A percentile compares a stretch with the other conserved stretches of the same genome.
Evolutionary conservation across 176 grass and related monocot species (phyloP).

Genomic region (Coix lacrymajobi): DNA sequence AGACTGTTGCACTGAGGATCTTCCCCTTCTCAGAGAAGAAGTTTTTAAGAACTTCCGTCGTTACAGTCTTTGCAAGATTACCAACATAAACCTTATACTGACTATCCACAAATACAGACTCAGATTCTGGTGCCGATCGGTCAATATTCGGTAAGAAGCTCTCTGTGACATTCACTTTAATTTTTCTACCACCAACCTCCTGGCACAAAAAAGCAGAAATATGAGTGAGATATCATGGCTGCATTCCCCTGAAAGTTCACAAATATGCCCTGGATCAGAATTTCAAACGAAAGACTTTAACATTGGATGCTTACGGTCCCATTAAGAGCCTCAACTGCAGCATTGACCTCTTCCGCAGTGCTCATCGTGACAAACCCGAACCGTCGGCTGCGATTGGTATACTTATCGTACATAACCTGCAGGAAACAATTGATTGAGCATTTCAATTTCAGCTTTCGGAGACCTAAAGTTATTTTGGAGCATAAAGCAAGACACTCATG

Average conservation of each 20-base stretch:
- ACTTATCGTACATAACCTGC: constrained; percentile 99
- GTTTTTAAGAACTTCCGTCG: constrained; percentile 66
- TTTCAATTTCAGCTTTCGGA: background rate
- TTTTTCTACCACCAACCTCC: constrained; percentile 76
- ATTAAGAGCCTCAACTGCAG: constrained; percentile 63
- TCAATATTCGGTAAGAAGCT: constrained; percentile 63
- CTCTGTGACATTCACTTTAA: constrained; percentile 93
- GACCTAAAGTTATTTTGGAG: background rate
- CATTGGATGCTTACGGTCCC: constrained; percentile 51
- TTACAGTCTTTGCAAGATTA: constrained; percentile 84
- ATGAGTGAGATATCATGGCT: background rate
- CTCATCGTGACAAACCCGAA: constrained; percentile 97
- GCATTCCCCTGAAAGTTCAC: background rate
- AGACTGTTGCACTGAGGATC: constrained; percentile 84
- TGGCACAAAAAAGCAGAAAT: constrained; percentile 29
- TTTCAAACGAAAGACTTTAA: background rate
- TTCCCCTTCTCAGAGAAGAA: constrained; percentile 93
- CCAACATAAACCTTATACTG: constrained; percentile 96
- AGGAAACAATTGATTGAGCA: background rate
- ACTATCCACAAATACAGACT: constrained; percentile 81
- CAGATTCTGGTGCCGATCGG: constrained; percentile 44
- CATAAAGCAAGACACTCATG: background rate
- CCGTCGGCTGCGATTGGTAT: constrained; percentile 77
- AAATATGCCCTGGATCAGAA: background rate
- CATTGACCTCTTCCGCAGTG: constrained; percentile 46